Conservation (phyloP, 75 land plant genomes). For the Cupressus sempervirens region DNA sequence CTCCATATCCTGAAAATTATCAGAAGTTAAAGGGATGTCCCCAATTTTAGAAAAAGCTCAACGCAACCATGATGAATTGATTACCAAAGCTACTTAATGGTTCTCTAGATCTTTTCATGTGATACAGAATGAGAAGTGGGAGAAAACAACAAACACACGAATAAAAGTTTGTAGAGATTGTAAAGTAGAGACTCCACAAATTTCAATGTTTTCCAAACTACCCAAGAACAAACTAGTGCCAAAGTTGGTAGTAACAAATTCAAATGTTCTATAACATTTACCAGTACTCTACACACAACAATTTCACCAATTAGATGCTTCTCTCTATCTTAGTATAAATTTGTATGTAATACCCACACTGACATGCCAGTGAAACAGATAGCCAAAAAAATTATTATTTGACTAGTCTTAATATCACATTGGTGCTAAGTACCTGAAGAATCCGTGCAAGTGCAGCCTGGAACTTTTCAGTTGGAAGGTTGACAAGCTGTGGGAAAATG, state of each 20-base stretch:
- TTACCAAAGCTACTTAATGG: not conserved
- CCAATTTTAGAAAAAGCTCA: no score
- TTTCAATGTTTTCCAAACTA: not conserved
- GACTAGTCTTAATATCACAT: not conserved
- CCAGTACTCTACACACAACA: not conserved
- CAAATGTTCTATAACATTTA: constrained; percentile 1
- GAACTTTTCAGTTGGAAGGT: constrained; percentile 75
- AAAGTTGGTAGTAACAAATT: not conserved
- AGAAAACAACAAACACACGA: not conserved
- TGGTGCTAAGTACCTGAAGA: constrained; percentile 48
- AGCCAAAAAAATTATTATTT: not conserved
- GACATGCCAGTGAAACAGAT: not conserved
- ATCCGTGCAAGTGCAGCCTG: constrained; percentile 72
- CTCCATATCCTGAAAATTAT: no score
- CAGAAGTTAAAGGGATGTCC: no score
- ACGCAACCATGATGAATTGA: not conserved
- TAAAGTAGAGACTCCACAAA: not conserved
- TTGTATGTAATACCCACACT: not conserved
- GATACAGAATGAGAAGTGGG: not conserved
- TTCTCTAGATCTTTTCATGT: not conserved
- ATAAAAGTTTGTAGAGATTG: no score
- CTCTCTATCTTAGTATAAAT: not conserved
- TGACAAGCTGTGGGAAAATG: constrained; percentile 74
- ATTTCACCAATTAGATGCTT: not conserved
- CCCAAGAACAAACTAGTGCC: not conserved